Evolutionary conservation across 148 eudicot species (phyloP), one percentile per base, ranked within the genome.

Genomic region (Heliosperma pusillum): DNA sequence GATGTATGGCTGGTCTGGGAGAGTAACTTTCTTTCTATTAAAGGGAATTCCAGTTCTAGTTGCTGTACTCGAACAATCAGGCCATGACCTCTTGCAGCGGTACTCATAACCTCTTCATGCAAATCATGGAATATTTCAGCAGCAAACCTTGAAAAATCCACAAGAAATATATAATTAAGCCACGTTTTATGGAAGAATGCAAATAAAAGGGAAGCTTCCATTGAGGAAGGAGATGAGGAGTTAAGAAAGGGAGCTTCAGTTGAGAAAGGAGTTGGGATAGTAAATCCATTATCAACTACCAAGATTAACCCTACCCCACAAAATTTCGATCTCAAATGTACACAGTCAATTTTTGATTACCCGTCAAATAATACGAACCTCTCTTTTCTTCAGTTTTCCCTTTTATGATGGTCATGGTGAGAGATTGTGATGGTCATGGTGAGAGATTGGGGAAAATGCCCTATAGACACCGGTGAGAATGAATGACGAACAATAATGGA

Each of bases 81-180:
- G 69, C 86, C 78, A 82, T 92, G 97, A 71, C 99, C 92, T 71
- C 97, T 90, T 70, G 92, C 84, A 82, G 99, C 91, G 22, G 97
- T 92, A 73, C 85, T 84, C 92, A 89, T 88, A 74, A 89, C 96
- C 81, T 95, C 94, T 80, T 92, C 97, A 65, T 95, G 97, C 84
- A 95, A 81, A 82, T 88, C 93, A 85, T 90, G 97, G 84, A 95
- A 95, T 69, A 95, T 89, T 81, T 90, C 99, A 24, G 97, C 93
- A 85, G 99, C 99, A 88, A 95, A 95, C 88, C 99, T 95, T 82
- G 69, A 78, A 20, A 62, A 60, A 72, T 84, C 30, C 22, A 76
- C 73, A 76, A 77, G 65, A 70, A 72, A 63, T 21, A 75, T 63
- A 57, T 29, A 72, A 70, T 82, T 42, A 82, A 72, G 22, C 25